These are phyloP conservation scores for Fomitopsis betulina DNA, from an alignment of 1,284 basidiomycete species.

Conservation along the genomic window DNA sequence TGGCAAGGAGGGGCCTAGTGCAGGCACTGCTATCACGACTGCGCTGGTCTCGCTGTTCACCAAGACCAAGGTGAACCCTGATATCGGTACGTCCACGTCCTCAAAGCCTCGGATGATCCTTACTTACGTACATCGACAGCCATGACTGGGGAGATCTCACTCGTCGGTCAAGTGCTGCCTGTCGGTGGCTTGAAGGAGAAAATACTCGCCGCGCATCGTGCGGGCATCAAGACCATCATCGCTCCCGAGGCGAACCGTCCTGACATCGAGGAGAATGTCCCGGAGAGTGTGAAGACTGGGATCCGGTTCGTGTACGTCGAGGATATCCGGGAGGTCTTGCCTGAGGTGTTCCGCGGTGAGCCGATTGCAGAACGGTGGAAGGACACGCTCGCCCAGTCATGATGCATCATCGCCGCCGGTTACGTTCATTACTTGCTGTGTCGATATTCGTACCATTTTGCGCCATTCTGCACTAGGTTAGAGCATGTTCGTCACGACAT, in stretches of 20 bases:
- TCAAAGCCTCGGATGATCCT: not conserved
- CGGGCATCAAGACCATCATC: conserved; percentile 88
- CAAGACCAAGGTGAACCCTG: conserved; percentile 75
- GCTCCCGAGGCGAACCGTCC: conserved; percentile 85
- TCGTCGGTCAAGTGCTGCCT: conserved; percentile 89
- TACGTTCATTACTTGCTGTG: conserved; percentile 8
- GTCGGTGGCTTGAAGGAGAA: conserved; percentile 96
- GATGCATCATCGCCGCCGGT: not conserved
- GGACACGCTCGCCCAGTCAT: conserved; percentile 38
- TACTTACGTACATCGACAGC: conserved; percentile 40
- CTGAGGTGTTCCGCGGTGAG: conserved; percentile 77
- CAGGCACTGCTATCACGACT: conserved; percentile 89
- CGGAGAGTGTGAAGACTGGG: conserved; percentile 89
- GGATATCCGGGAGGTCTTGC: conserved; percentile 82
- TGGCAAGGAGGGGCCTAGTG: conserved; percentile 96
- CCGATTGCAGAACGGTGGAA: conserved; percentile 62
- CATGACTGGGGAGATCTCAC: conserved; percentile 94
- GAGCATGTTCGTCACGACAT: conserved; percentile 6
- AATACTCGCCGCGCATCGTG: conserved; percentile 90
- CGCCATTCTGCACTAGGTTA: conserved; percentile 4
- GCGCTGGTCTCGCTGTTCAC: conserved; percentile 92
- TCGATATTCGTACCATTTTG: conserved; percentile 8
- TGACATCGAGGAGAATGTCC: conserved; percentile 95
- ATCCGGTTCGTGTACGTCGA: conserved; percentile 93
- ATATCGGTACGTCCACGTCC: conserved; percentile 64